Evolutionary conservation across 1,284 basidiomycete genomes (phyloP), one percentile per base, ranked within the genome.

Genomic region (Mrakiaceae sp.): DNA sequence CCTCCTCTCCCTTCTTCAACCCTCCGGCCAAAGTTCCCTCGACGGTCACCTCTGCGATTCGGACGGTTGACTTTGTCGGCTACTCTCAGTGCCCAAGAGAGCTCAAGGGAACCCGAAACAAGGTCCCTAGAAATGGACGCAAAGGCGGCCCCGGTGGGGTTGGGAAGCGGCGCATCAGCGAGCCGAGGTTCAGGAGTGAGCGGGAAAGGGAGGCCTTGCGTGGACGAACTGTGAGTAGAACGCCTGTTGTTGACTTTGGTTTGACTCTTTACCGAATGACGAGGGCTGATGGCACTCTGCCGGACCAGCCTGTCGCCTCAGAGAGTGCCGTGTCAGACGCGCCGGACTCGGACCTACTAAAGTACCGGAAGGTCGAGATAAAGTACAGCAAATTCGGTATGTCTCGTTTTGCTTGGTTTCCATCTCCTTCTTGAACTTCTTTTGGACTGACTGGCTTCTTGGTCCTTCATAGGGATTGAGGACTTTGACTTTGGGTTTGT

Each of bases 331-430:
- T 55, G 62, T 66, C 71, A 47, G 69, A 69, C 48, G 64, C 63
- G 0, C 48, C n/a, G 46, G 67, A 63, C 40, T 66, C 58, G 5
- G 69, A 70, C 14, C 66, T 68, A 48, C 44, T 42, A 49, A 66
- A 87, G 69, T 99, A 96, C 74, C 84, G 88, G 55, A 87, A 87
- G 72, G 92, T 97, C 52, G 92, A 96, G 75, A 98, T 99, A 72
- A 92, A 96, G 76, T 98, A 98, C 75, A 95, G 91, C 58, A 92
- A 92, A 71, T 99, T 98, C 70, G 95, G 95, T n/a, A 90, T 98
- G 54, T 46, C 3, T 42, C 11, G n/a, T 1, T 40, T 60, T 0
- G 42, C 46, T n/a, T 42, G 9, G 10, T 53, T n/a, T 43, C 6
- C 6, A 44, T 27, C 59, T 60, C 4, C 14, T 43, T 10, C n/a